Evolutionary conservation across 1,139 yeast species (phyloP).

Genomic region (Hemisphaericaspora lyxosophila): DNA sequence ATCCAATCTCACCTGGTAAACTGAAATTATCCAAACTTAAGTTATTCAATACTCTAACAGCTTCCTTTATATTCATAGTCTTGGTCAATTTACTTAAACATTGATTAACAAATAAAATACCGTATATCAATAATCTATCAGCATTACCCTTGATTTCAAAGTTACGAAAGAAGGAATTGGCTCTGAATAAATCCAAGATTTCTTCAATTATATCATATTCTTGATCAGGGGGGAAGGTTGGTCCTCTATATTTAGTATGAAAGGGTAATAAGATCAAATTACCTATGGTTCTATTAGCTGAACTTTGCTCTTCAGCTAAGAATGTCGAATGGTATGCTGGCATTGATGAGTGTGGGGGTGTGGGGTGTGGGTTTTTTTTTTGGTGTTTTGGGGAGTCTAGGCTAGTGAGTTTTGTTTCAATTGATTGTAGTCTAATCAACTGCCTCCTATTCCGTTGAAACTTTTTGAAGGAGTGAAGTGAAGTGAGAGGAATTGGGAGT

Average conservation of each 20-base stretch:
- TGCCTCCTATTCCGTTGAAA: too few relatives aligned
- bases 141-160: conserved; percentile 96
- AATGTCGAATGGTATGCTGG: conserved; percentile 94
- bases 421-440: too few relatives aligned
- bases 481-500: too few relatives aligned
- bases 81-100: conserved; percentile 65
- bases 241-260: conserved; percentile 83
- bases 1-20: conserved; percentile 93
- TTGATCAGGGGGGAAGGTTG: conserved; percentile 77
- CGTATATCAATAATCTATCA: conserved; percentile 91
- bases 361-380: too few relatives aligned
- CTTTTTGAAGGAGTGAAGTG: too few relatives aligned
- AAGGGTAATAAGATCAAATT: conserved; percentile 82
- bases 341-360: too few relatives aligned
- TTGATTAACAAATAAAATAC: conserved; percentile 86
- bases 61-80: conserved; percentile 56
- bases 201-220: conserved; percentile 95
- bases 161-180: conserved; percentile 93
- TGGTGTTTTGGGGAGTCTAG: too few relatives aligned
- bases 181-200: conserved; percentile 84
- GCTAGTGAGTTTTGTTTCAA: too few relatives aligned
- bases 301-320: conserved; percentile 53
- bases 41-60: conserved; percentile 72
- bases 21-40: conserved; percentile 85
- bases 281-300: conserved; percentile 45